Base-by-base conservation (phyloP, 345 rosid genomes). In the thale cress (Arabidopsis thaliana) region DNA sequence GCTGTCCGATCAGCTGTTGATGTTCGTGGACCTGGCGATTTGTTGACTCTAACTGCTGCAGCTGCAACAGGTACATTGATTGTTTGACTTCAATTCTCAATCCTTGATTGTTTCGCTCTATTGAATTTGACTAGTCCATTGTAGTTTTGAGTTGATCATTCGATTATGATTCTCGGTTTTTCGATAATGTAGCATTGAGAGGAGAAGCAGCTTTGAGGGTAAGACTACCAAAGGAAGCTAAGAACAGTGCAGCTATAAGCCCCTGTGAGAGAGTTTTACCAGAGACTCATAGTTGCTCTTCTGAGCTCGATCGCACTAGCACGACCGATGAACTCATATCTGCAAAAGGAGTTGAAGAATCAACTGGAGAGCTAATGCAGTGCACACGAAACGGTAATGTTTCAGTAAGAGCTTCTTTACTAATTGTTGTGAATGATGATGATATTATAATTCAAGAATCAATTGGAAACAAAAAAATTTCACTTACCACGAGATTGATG, bases 31-130 rank as follows among this genome's bases (percentile, higher is more conserved):
- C 87, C 99, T 0, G 89, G 99, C 3, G 97, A 92, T 85, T 85
- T 95, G 25, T 61, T 87, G 80, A 95, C 99, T 58, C 96, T 92
- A 13, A 92, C 97, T 4, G 99, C 99, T 14, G 93, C 97, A 20
- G 97, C 99, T n/a, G 97, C 96, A 22, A 95, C 99, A 69, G 97
- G 99, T 91, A 83, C 14, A 34, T 5, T 45, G 22, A 45, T 38
- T 1, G 8, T 16, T 38, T 8, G 44, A 40, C 1, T 40, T 40
- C 44, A 40, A 40, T 40, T 10, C 12, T 11, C 44, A 10, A 40
- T 46, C 51, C 16, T 44, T 14, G 51, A 49, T 49, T 9, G 25
- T 3, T 25, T 24, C 8, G 25, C 33, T 59, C 46, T 59, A 8
- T 38, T 37, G 14, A 37, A 33, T 33, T 25, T 14, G 36, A 28